Conservation (phyloP, 345 rosid genomes). For the Cardamine chenopodiifolia region DNA sequence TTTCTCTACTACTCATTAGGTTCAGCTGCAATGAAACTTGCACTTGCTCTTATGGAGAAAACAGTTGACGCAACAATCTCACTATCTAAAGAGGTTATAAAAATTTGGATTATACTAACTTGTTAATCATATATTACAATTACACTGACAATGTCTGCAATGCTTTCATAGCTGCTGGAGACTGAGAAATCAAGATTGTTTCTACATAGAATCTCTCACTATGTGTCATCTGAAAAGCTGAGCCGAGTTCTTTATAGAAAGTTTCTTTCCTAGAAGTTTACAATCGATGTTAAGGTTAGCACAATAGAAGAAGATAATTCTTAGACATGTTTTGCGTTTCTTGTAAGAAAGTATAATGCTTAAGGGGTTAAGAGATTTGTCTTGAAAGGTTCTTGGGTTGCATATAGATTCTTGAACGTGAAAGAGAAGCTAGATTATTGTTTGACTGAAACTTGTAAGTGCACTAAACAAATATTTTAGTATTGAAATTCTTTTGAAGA, state of each 20-base stretch:
- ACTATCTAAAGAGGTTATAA: slow-evolving; percentile 52
- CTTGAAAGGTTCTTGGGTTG: too few relatives aligned
- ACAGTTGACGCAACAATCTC: slow-evolving; percentile 48
- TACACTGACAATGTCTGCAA: background rate
- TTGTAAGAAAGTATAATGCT: too few relatives aligned
- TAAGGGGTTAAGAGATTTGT: too few relatives aligned
- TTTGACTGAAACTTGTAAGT: too few relatives aligned
- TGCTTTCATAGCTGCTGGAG: slow-evolving; percentile 45
- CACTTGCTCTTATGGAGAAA: slow-evolving; percentile 60
- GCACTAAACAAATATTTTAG: too few relatives aligned
- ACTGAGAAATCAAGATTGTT: slow-evolving; percentile 60
- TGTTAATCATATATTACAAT: background rate
- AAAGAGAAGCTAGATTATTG: too few relatives aligned
- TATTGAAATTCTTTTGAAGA: too few relatives aligned
- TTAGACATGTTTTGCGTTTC: too few relatives aligned
- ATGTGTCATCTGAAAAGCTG: slow-evolving; percentile 50
- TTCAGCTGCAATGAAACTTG: slow-evolving; percentile 84
- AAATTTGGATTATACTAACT: background rate
- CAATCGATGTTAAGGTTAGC: slow-evolving; percentile 69
- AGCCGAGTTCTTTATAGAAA: slow-evolving; percentile 34
- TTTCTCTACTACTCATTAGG: background rate
- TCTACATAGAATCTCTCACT: slow-evolving; percentile 62
- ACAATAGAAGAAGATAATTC: too few relatives aligned
- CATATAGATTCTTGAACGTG: too few relatives aligned
- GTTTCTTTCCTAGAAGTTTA: background rate